Base-by-base conservation (phyloP, 306 rosid genomes). In the Prunus campanulata region DNA sequence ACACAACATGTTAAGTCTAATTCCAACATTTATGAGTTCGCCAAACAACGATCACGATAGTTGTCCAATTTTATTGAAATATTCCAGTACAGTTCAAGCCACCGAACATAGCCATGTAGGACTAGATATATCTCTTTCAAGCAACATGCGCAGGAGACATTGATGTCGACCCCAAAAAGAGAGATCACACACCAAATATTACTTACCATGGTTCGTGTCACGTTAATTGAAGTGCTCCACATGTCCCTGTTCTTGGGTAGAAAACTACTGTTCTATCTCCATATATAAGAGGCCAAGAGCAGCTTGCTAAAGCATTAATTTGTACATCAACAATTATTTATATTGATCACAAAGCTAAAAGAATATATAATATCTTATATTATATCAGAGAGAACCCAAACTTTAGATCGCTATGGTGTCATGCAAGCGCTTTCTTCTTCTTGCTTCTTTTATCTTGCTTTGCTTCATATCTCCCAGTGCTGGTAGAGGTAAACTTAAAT, bases 101-200 rank as follows among this genome's bases (percentile, higher is more conserved):
- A 32, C 39, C 6, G 39, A 32, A 32, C 6, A 32, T 32, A 32
- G 6, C 6, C 39, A 32, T 32, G 39, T 32, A 32, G 6, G 0
- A 35, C 8, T 35, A 35, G 42, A 78, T 78, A 11, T 48, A 48
- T 48, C 52, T 48, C 4, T 48, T 75, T 82, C 79, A 48, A 51
- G 54, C 76, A 61, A 83, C 88, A 87, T 85, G 83, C 39, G 67
- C 48, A 83, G 78, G 47, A 80, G 86, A 87, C 93, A 85, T 16
- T 78, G 93, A 89, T 85, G 87, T 71, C 74, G 84, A 89, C 87
- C 72, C 68, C 29, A 68, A 71, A 76, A 85, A 35, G 42, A 35
- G 42, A 6, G 42, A 35, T 35, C 80, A 77, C 67, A 62, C 35
- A 65, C 77, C 77, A 35, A 39, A 13, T 64, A 61, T 81, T 6